These are phyloP conservation scores for Bidens hawaiensis DNA, from an alignment of 140 eudicot genomes.

Conservation along the genomic window DNA sequence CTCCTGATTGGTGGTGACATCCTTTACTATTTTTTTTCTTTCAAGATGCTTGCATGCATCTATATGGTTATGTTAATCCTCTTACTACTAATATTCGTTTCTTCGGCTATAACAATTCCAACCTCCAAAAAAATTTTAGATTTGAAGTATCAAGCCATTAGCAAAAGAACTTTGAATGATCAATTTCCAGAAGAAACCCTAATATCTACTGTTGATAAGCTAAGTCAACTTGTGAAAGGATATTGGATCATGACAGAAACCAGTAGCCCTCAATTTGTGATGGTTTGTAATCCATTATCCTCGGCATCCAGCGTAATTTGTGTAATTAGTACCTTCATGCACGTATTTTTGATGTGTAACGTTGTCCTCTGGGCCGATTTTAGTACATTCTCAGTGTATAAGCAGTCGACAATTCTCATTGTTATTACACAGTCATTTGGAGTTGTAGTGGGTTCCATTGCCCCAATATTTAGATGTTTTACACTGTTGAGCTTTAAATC, in stretches of 20 bases:
- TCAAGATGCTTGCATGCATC: neutral
- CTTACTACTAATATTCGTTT: neutral
- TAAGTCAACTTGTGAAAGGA: neutral
- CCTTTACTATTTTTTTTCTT: neutral
- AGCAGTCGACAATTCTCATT: no score
- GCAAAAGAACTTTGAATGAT: neutral
- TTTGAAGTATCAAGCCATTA: neutral
- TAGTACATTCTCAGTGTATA: no score
- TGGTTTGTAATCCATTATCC: neutral
- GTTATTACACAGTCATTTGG: no score
- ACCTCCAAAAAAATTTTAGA: neutral
- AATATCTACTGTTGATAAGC: no score
- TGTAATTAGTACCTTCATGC: neutral
- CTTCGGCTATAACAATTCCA: neutral
- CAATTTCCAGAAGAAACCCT: no score
- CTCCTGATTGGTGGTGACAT: neutral
- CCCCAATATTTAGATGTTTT: no score
- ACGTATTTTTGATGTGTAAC: neutral
- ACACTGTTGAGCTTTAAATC: no score
- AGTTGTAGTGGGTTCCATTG: no score
- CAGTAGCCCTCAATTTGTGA: constrained; percentile 1
- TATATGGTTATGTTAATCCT: neutral
- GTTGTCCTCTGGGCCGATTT: no score
- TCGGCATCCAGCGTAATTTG: neutral
- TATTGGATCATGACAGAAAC: constrained; percentile 7